A percentile compares a stretch with the other conserved stretches of the same genome.
phyloP scores from a whole-genome alignment of 768 basidiomycete species.

The Calocybe indica region DNA sequence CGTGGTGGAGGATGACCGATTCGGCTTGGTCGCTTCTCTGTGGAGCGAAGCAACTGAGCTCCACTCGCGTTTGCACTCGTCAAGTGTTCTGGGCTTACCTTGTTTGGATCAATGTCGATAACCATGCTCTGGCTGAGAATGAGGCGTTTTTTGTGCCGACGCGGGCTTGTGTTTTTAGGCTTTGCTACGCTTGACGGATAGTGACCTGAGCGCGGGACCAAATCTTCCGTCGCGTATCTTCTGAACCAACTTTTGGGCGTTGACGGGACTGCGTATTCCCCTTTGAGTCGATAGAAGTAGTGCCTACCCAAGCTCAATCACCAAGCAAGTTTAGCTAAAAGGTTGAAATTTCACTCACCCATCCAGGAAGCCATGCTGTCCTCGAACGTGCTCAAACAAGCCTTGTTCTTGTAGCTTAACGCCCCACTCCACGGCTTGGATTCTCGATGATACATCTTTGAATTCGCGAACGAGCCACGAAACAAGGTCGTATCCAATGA shows the following conservation, averaged over 20 bases:
- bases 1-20: slow-evolving; percentile 83
- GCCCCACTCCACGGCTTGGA: slow-evolving; percentile 79
- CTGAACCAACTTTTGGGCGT: slow-evolving; percentile 76
- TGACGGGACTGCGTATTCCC: slow-evolving; percentile 65
- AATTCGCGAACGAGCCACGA: slow-evolving; percentile 93
- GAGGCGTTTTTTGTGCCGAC: slow-evolving; percentile 51
- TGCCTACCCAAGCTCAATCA: slow-evolving; percentile 41
- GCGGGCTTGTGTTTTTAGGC: slow-evolving; percentile 30
- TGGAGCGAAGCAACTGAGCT: not conserved
- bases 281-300: slow-evolving; percentile 82
- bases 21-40: slow-evolving; percentile 87
- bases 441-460: slow-evolving; percentile 77
- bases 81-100: slow-evolving; percentile 33
- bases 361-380: slow-evolving; percentile 79
- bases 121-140: slow-evolving; percentile 88
- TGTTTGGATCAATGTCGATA: slow-evolving; percentile 78
- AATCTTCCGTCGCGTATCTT: slow-evolving; percentile 42
- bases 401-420: slow-evolving; percentile 72
- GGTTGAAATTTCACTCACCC: slow-evolving; percentile 46
- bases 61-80: slow-evolving; percentile 1
- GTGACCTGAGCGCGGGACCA: slow-evolving; percentile 22
- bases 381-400: slow-evolving; percentile 78
- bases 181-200: slow-evolving; percentile 30
- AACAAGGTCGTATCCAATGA: slow-evolving; percentile 86
- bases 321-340: not conserved